phyloP scores from a whole-genome alignment of 495 filamentous ascomycete genomes.

The Xylaria flabelliformis region DNA sequence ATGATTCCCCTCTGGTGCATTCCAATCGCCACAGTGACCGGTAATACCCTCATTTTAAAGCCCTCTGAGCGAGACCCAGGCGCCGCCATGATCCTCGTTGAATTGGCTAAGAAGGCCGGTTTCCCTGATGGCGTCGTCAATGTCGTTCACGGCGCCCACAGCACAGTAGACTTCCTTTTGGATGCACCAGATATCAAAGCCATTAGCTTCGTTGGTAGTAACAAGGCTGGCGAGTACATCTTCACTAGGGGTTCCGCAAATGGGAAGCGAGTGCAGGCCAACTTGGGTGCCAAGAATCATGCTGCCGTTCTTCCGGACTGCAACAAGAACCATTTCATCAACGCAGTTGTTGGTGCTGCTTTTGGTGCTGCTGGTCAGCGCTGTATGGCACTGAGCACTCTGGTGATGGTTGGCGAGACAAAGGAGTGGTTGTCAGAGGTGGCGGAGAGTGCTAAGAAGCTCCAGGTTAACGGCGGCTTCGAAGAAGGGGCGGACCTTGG shows the following conservation, averaged over 20 bases:
- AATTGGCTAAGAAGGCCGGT: slow-evolving; percentile 88
- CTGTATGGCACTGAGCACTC: slow-evolving; percentile 95
- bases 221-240: slow-evolving; percentile 98
- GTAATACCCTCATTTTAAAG: slow-evolving; percentile 94
- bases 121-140: slow-evolving; percentile 95
- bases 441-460: slow-evolving; percentile 86
- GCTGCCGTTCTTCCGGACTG: slow-evolving; percentile 93
- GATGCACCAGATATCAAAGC: slow-evolving; percentile 97
- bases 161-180: slow-evolving; percentile 95
- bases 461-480: slow-evolving; percentile 93
- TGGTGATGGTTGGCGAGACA: slow-evolving; percentile 94
- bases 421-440: slow-evolving; percentile 92
- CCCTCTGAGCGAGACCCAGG: slow-evolving; percentile 98
- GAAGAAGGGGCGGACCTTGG: slow-evolving; percentile 93
- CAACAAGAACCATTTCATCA: slow-evolving; percentile 97
- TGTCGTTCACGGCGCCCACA: slow-evolving; percentile 88
- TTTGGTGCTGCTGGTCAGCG: slow-evolving; percentile 97
- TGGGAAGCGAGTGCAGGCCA: slow-evolving; percentile 93
- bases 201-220: slow-evolving; percentile 96
- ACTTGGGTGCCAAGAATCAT: slow-evolving; percentile 98
- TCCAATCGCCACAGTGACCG: slow-evolving; percentile 90
- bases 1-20: slow-evolving; percentile 99
- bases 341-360: slow-evolving; percentile 91
- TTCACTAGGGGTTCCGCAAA: slow-evolving; percentile 88
- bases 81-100: slow-evolving; percentile 96